phyloP scores from a whole-genome alignment of 75 land plant species.

The Sequoiadendron giganteum region DNA sequence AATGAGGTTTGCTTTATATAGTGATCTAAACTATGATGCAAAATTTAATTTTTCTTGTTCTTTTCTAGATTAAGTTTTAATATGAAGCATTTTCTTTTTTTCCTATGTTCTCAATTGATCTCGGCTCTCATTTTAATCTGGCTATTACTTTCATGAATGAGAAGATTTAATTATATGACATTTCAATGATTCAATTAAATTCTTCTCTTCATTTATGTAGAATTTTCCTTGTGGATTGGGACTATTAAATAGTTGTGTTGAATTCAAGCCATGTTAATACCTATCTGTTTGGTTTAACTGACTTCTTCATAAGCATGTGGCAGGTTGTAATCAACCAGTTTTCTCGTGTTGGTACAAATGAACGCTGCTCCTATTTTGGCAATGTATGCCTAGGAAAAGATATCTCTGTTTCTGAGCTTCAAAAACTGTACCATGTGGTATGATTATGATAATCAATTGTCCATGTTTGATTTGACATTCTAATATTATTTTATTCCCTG shows the following conservation, averaged over 20 bases:
- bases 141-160: background rate
- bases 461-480: slow-evolving; percentile 9
- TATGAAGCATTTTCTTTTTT: background rate
- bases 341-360: slow-evolving; percentile 66
- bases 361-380: slow-evolving; percentile 80
- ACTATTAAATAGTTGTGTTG: background rate
- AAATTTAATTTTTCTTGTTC: background rate
- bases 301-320: slow-evolving; percentile 12
- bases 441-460: slow-evolving; percentile 13
- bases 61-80: background rate
- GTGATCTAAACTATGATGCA: background rate
- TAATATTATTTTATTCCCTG: background rate
- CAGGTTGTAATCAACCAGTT: slow-evolving; percentile 95
- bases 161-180: background rate
- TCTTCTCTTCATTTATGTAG: background rate
- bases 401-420: slow-evolving; percentile 76
- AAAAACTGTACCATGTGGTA: slow-evolving; percentile 82
- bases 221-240: background rate
- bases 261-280: background rate
- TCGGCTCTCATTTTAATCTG: background rate
- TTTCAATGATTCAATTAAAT: background rate
- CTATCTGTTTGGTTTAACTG: slow-evolving; percentile 2
- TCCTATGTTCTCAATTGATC: background rate
- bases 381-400: slow-evolving; percentile 79
- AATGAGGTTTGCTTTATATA: no score